A percentile compares a stretch with the other conserved stretches of the same genome.
phyloP scores from a whole-genome alignment of 129 eudicot species.

The Rutidosis leptorrhynchoides region DNA sequence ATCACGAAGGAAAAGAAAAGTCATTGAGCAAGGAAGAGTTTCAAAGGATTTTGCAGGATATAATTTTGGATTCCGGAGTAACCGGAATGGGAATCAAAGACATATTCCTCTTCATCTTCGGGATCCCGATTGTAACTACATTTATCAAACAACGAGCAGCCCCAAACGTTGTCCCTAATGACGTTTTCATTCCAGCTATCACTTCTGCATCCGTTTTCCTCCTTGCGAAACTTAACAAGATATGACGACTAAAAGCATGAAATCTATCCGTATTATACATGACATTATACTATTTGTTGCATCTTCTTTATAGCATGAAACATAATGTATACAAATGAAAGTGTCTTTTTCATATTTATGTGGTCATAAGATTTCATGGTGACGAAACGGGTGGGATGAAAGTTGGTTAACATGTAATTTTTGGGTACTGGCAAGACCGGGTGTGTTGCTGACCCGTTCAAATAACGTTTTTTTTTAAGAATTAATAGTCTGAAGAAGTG shows the following conservation, averaged over 20 bases:
- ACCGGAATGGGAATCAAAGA: constrained; percentile 80
- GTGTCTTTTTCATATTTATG: background rate
- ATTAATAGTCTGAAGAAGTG: constrained; percentile 13
- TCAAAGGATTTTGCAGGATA: constrained; percentile 57
- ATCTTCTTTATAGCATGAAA: background rate
- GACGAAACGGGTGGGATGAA: background rate
- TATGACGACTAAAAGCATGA: constrained; percentile 31
- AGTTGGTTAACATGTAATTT: background rate
- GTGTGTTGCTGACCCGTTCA: too few relatives aligned
- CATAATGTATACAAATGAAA: background rate
- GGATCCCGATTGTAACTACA: constrained; percentile 61
- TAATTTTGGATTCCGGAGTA: constrained; percentile 62
- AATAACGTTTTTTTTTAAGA: background rate
- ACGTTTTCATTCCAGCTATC: constrained; percentile 64
- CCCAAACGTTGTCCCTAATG: constrained; percentile 62
- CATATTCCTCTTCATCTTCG: constrained; percentile 64
- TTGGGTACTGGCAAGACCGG: background rate
- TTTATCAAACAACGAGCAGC: constrained; percentile 54
- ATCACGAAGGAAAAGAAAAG: constrained; percentile 55
- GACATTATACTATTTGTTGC: background rate
- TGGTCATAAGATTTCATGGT: background rate
- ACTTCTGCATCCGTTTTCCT: constrained; percentile 78
- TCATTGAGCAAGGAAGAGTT: constrained; percentile 74
- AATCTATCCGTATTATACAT: background rate
- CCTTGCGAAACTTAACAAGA: constrained; percentile 62